Conservation (phyloP, 345 rosid species). For the Capsella bursapastoris region DNA sequence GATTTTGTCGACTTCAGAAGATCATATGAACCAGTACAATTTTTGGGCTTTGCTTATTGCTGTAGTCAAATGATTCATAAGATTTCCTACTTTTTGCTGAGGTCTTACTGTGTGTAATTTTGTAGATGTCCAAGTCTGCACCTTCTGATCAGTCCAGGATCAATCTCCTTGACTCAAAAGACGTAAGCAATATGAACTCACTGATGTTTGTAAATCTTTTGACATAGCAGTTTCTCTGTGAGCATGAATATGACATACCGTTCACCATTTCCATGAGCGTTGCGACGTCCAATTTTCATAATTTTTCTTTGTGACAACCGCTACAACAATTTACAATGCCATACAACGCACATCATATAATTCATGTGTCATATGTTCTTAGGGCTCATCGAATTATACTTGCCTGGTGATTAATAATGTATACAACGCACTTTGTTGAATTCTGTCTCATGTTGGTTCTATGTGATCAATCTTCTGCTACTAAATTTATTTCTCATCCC, state of each 20-base stretch:
- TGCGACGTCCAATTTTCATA: background rate
- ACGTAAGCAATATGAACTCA: constrained; percentile 58
- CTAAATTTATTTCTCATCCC: constrained; percentile 13
- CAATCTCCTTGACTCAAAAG: constrained; percentile 94
- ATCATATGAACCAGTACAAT: background rate
- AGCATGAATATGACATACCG: background rate
- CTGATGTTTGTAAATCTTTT: constrained; percentile 10
- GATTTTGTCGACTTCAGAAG: background rate
- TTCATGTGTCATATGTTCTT: background rate
- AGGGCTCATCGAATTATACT: background rate
- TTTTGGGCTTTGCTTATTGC: background rate
- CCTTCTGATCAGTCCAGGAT: constrained; percentile 91
- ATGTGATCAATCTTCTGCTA: constrained; percentile 3
- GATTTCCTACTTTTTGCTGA: background rate
- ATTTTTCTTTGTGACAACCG: background rate
- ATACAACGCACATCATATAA: background rate
- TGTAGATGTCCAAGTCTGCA: constrained; percentile 96
- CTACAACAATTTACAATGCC: background rate
- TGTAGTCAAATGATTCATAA: background rate
- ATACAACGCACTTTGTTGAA: background rate
- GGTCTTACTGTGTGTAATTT: constrained; percentile 38
- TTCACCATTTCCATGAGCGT: background rate
- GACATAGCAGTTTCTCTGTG: constrained; percentile 2
- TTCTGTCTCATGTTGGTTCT: constrained; percentile 17
- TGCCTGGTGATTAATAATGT: background rate